These are phyloP conservation scores for Pythium sukuiense DNA, from an alignment of 352 stramenopile species.

Conservation along the genomic window DNA sequence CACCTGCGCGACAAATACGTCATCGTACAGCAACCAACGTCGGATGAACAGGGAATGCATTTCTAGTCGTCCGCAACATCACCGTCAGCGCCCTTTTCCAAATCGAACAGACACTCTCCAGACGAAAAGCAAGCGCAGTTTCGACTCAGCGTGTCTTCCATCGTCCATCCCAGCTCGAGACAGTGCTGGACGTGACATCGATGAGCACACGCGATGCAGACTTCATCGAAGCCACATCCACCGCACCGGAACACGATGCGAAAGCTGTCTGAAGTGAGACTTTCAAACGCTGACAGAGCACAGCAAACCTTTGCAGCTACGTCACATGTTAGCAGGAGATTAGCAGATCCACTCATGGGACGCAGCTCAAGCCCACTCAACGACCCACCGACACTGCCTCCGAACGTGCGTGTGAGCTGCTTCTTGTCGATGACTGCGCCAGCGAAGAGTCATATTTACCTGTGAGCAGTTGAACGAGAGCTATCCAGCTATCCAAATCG, in stretches of 20 bases:
- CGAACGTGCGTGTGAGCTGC: slow-evolving; percentile 34
- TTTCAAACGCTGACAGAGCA: slow-evolving; percentile 50
- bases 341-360: background rate
- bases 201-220: slow-evolving; percentile 74
- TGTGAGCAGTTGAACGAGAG: too few species aligned
- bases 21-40: slow-evolving; percentile 10
- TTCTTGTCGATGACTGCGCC: slow-evolving; percentile 26
- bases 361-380: background rate
- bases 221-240: slow-evolving; percentile 42
- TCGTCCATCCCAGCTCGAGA: slow-evolving; percentile 56
- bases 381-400: slow-evolving; percentile 40
- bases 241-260: slow-evolving; percentile 66
- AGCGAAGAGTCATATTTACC: background rate
- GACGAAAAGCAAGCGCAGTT: slow-evolving; percentile 50
- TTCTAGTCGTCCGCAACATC: slow-evolving; percentile 13
- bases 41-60: background rate
- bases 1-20: slow-evolving; percentile 63
- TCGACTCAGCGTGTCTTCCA: slow-evolving; percentile 51
- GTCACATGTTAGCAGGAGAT: background rate
- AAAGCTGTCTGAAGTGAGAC: slow-evolving; percentile 72
- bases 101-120: slow-evolving; percentile 37
- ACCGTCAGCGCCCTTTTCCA: slow-evolving; percentile 15
- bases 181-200: slow-evolving; percentile 63
- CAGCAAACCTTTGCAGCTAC: slow-evolving; percentile 52
- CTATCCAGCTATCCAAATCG: background rate